These are phyloP conservation scores for Phellopilus nigrolimitatus DNA, from an alignment of 1,284 basidiomycete genomes.

Conservation along the genomic window DNA sequence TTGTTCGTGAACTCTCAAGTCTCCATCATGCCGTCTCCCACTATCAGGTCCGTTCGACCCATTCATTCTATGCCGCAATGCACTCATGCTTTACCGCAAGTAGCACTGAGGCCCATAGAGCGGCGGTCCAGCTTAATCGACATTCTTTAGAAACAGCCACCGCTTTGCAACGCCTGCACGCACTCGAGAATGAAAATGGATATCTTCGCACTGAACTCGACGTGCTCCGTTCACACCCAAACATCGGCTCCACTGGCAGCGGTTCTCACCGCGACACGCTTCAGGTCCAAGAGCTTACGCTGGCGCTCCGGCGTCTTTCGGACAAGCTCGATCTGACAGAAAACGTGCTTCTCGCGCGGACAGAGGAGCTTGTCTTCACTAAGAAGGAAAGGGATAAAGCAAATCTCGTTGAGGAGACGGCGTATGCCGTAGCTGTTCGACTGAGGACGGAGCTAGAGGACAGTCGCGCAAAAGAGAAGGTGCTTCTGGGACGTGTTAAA, in stretches of 20 bases:
- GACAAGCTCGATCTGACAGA: slow-evolving; percentile 62
- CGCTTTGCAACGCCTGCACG: slow-evolving; percentile 42
- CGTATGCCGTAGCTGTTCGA: slow-evolving; percentile 47
- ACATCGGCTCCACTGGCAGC: slow-evolving; percentile 30
- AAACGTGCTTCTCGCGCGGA: slow-evolving; percentile 44
- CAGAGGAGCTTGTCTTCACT: slow-evolving; percentile 40
- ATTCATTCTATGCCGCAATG: slow-evolving; percentile 12
- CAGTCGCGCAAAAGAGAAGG: slow-evolving; percentile 40
- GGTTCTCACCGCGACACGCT: slow-evolving; percentile 36
- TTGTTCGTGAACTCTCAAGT: slow-evolving; percentile 58
- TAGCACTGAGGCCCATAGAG: slow-evolving; percentile 64
- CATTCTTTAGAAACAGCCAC: slow-evolving; percentile 50
- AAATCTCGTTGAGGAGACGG: slow-evolving; percentile 41
- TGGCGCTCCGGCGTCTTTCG: slow-evolving; percentile 61
- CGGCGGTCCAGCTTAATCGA: slow-evolving; percentile 61
- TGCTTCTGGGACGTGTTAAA: slow-evolving; percentile 39
- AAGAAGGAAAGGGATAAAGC: slow-evolving; percentile 41
- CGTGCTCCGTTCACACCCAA: slow-evolving; percentile 46
- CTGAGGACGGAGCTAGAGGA: slow-evolving; percentile 48
- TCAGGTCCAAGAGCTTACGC: slow-evolving; percentile 57
- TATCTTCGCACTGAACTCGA: slow-evolving; percentile 48
- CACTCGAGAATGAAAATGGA: slow-evolving; percentile 54
- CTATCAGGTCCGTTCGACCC: slow-evolving; percentile 50
- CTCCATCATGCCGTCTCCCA: slow-evolving; percentile 58
- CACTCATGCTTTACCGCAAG: slow-evolving; percentile 22